These are phyloP conservation scores for Aspergillus ochraceus DNA, from an alignment of 2,329 filamentous ascomycete species.

Conservation along the genomic window DNA sequence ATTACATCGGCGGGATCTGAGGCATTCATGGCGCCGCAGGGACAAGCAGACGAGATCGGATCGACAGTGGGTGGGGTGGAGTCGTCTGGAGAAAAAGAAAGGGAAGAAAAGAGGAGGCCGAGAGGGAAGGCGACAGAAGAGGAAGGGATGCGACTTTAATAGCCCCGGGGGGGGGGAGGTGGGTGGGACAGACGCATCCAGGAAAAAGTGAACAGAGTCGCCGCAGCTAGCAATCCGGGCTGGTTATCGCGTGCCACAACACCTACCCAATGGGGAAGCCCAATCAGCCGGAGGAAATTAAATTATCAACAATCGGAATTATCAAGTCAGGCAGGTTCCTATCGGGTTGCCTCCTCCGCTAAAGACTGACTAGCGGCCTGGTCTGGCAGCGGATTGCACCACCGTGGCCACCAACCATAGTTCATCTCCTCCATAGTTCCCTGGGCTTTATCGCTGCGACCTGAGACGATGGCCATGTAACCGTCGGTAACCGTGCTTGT, in stretches of 20 bases:
- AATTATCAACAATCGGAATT: conserved; percentile 3
- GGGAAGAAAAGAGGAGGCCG: background rate
- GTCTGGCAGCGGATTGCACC: background rate
- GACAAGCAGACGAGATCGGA: background rate
- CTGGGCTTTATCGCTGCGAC: too few species aligned
- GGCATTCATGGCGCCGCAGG: conserved; percentile 23
- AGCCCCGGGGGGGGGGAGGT: background rate
- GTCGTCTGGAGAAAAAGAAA: background rate
- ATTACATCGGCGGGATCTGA: conserved; percentile 27
- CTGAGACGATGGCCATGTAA: too few species aligned
- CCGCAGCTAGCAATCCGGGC: conserved; percentile 1
- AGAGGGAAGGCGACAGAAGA: conserved; percentile 5
- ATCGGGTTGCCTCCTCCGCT: background rate
- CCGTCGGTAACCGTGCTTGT: too few species aligned
- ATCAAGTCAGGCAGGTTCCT: background rate
- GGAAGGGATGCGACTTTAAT: background rate
- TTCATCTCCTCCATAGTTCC: too few species aligned
- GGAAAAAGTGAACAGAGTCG: background rate
- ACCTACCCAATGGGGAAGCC: background rate
- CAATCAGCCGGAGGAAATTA: conserved; percentile 3
- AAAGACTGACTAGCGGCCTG: background rate
- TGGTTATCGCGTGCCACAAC: conserved; percentile 8
- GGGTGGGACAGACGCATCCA: background rate
- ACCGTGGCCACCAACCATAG: background rate
- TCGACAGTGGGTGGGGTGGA: background rate